phyloP scores from a whole-genome alignment of 441 rosid species.

The Brassica balearica region DNA sequence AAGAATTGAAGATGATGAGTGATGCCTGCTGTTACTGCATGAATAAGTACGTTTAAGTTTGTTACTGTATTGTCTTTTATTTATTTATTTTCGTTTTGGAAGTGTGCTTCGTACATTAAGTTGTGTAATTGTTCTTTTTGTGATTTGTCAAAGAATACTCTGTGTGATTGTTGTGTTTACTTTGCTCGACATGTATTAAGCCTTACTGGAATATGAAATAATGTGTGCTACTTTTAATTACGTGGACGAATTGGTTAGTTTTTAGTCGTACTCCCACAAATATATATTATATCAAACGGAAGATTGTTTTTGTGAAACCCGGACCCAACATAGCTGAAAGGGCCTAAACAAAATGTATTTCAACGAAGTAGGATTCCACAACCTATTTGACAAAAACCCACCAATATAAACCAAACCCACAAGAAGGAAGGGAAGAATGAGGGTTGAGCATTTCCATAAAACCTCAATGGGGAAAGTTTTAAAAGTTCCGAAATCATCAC shows the following conservation, averaged over 20 bases:
- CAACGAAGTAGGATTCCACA: no score
- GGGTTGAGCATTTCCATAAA: no score
- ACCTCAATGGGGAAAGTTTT: no score
- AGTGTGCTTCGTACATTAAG: background rate
- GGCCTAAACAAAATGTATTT: no score
- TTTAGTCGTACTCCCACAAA: background rate
- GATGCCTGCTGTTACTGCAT: slow-evolving; percentile 11
- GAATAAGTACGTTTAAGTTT: slow-evolving; percentile 20
- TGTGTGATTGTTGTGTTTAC: slow-evolving; percentile 20
- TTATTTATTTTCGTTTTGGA: background rate
- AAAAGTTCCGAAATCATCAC: no score
- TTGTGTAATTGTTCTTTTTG: background rate
- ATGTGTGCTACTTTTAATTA: background rate
- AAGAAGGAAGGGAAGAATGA: no score
- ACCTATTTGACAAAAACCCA: no score
- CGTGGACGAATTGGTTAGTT: background rate
- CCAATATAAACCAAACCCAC: no score
- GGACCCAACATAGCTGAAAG: no score
- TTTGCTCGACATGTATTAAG: background rate
- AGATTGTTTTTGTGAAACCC: background rate
- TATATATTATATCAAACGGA: background rate
- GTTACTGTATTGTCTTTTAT: background rate
- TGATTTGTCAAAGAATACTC: background rate
- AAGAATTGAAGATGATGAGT: background rate
- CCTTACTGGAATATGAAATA: background rate